Base-by-base conservation (phyloP, 2,329 filamentous ascomycete genomes). In the Pyrenophora seminiperda region DNA sequence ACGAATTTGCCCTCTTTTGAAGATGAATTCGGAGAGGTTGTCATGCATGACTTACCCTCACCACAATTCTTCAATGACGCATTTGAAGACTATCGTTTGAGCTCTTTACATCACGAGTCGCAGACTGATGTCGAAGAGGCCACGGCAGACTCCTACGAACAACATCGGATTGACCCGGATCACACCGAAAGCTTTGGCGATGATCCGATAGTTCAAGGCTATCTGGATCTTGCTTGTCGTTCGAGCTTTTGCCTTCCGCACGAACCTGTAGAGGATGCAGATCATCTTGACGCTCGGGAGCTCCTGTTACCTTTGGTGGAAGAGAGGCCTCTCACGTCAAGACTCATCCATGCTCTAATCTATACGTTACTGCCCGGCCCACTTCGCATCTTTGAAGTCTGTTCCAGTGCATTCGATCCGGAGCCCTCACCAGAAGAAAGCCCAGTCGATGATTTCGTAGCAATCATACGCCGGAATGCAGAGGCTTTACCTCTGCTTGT, bases 221-320 rank as follows among this genome's bases (percentile, higher is more conserved):
- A 47, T 36, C 7, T 41, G 4, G 38, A 47, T 41, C n/a, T 47
- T 36, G 22, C 45, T 30, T 47, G 31, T 36, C 9, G 15, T 18
- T 31, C 7, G 6, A 17, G 17, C 37, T 47, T 47, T 36, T 6
- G n/a, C 5, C 45, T 47, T 47, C 45, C 31, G 22, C 31, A 47
- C 3, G n/a, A 47, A 37, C 4, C 31, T 36, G 13, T 20, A 31
- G 45, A 47, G 13, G 30, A 22, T 24, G 5, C 31, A 47, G 45
- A 47, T 18, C 4, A 6, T 1, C 3, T 36, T n/a, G 9, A 41
- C 1, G 17, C 10, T 36, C 13, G 6, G 10, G 38, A 41, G 17
- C 20, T 47, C 17, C 45, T 47, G 2, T 31, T 7, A 22, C 45
- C 45, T 37, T 17, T 47, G 2, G 45, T 41, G 7, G 22, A 47